These are phyloP conservation scores for Boletus pseudopeckii DNA, from an alignment of 768 basidiomycete genomes.

Conservation along the genomic window DNA sequence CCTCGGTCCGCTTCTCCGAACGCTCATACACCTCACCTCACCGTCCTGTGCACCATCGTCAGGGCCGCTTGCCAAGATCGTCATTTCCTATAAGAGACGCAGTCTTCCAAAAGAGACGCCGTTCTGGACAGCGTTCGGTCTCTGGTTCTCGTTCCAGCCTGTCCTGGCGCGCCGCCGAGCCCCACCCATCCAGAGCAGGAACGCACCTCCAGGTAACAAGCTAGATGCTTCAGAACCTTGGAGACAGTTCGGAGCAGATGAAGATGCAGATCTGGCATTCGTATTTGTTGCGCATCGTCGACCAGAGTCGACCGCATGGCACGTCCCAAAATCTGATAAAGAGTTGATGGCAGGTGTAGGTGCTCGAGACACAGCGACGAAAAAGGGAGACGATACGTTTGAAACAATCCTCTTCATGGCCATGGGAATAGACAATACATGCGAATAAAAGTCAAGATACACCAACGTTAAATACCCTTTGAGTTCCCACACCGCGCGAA, in stretches of 20 bases:
- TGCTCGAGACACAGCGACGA: slow-evolving; percentile 38
- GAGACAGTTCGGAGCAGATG: slow-evolving; percentile 44
- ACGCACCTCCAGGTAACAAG: neutral
- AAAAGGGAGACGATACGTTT: slow-evolving; percentile 66
- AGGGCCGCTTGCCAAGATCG: slow-evolving; percentile 33
- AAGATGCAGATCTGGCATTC: slow-evolving; percentile 41
- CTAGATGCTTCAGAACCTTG: slow-evolving; percentile 22
- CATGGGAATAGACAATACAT: slow-evolving; percentile 16
- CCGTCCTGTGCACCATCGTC: slow-evolving; percentile 34
- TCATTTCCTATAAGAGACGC: slow-evolving; percentile 76
- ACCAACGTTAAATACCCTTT: neutral
- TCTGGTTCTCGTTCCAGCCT: slow-evolving; percentile 69
- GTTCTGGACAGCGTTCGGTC: slow-evolving; percentile 79
- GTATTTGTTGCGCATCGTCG: slow-evolving; percentile 62
- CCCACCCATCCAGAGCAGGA: neutral
- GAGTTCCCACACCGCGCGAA: neutral
- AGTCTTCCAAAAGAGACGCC: slow-evolving; percentile 67
- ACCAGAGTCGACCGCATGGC: slow-evolving; percentile 56
- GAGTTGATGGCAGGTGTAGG: slow-evolving; percentile 60
- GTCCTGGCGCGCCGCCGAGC: slow-evolving; percentile 36
- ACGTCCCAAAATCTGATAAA: slow-evolving; percentile 45
- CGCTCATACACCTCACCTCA: slow-evolving; percentile 69
- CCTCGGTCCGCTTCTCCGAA: slow-evolving; percentile 69
- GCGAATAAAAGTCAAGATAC: neutral
- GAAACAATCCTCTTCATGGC: slow-evolving; percentile 57